phyloP scores from a whole-genome alignment of 306 rosid genomes.

The Oemleria cerasiformis region DNA sequence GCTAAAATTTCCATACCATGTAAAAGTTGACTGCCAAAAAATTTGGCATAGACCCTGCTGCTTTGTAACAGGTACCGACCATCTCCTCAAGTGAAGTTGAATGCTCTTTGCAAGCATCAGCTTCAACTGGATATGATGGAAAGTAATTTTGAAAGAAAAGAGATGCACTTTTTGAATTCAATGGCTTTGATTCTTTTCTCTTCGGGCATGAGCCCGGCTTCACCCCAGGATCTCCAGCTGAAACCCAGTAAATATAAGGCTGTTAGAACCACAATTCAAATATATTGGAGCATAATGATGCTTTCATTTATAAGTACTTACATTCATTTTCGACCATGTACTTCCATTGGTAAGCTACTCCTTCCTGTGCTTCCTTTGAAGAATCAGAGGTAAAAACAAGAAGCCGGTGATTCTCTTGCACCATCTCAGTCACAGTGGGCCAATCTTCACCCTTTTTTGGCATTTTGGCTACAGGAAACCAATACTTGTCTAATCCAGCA shows the following conservation, averaged over 20 bases:
- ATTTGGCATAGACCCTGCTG: conserved; percentile 81
- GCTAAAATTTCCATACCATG: conserved; percentile 55
- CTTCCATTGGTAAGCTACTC: conserved; percentile 93
- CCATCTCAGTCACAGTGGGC: conserved; percentile 88
- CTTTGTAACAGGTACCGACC: conserved; percentile 82
- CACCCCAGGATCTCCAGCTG: conserved; percentile 99
- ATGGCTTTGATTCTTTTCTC: conserved; percentile 81
- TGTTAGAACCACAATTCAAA: conserved; percentile 4
- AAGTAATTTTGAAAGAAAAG: conserved; percentile 88
- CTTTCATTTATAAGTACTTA: conserved; percentile 35
- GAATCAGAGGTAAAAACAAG: conserved; percentile 85
- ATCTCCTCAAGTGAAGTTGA: conserved; percentile 83
- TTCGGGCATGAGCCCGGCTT: conserved; percentile 70
- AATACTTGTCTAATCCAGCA: conserved; percentile 78
- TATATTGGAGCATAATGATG: conserved; percentile 9
- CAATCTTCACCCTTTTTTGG: conserved; percentile 77
- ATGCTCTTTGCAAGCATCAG: conserved; percentile 96
- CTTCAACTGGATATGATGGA: conserved; percentile 87
- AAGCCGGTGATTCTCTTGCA: conserved; percentile 73
- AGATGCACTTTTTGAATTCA: conserved; percentile 62
- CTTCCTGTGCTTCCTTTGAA: conserved; percentile 89
- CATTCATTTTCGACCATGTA: conserved; percentile 94
- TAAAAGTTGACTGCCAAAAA: conserved; percentile 91
- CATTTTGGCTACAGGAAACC: conserved; percentile 88
- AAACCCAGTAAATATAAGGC: conserved; percentile 26